phyloP scores from a whole-genome alignment of 169 alveolate genomes.

The Perkinsus olseni region DNA sequence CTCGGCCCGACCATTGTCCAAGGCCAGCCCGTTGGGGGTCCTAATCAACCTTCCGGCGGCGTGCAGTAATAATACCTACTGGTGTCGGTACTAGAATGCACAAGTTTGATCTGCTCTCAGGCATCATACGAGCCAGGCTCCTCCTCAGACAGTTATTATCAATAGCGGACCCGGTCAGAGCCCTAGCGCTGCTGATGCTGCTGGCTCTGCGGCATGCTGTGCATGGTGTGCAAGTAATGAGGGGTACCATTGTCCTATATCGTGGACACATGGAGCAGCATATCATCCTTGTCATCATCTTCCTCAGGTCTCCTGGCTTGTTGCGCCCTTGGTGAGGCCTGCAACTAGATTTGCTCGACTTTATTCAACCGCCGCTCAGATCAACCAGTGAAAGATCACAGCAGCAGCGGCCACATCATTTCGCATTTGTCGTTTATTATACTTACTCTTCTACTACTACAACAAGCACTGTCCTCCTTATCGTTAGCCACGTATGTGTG shows the following conservation, averaged over 20 bases:
- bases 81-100: too few species aligned
- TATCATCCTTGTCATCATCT: not conserved
- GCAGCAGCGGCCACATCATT: not conserved
- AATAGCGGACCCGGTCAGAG: not conserved
- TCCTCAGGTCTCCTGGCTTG: not conserved
- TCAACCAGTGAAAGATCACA: not conserved
- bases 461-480: too few species aligned
- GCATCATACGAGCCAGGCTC: not conserved
- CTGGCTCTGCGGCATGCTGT: not conserved
- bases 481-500: too few species aligned
- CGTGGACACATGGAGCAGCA: not conserved
- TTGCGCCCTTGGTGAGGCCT: not conserved
- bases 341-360: not conserved
- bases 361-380: not conserved
- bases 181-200: not conserved
- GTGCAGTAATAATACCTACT: too few species aligned
- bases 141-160: not conserved
- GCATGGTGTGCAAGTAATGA: not conserved
- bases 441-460: not conserved
- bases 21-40: not conserved
- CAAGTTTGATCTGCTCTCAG: too few species aligned
- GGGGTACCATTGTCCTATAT: not conserved
- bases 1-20: not conserved
- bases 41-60: not conserved
- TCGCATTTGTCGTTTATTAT: not conserved